Percentiles rank a stretch among this genome's conserved stretches.
These are phyloP conservation scores for Ceratocystis albifundus DNA, from an alignment of 2,329 filamentous ascomycete genomes.

Conservation along the genomic window DNA sequence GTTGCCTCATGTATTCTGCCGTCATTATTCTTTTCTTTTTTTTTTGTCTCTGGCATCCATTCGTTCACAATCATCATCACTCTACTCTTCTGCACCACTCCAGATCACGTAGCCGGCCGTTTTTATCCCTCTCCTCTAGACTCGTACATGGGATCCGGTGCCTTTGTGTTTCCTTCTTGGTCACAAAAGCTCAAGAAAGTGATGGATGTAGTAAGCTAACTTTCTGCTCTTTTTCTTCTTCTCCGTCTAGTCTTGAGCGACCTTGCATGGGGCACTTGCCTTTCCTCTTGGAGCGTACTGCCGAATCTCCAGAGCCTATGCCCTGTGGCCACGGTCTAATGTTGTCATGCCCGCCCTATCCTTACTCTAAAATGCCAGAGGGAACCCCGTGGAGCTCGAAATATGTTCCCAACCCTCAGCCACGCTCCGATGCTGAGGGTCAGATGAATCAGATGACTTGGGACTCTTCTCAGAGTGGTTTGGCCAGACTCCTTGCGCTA, in stretches of 20 bases:
- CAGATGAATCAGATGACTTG: conserved; percentile 60
- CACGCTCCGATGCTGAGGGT: conserved; percentile 23
- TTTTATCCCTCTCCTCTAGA: too few relatives aligned
- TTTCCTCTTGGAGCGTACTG: conserved; percentile 51
- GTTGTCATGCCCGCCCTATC: conserved; percentile 74
- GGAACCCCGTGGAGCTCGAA: conserved; percentile 44
- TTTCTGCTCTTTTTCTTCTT: conserved; percentile 16
- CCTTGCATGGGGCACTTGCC: conserved; percentile 89
- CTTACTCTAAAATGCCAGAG: conserved; percentile 39
- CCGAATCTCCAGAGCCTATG: conserved; percentile 31
- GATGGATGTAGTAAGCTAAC: conserved; percentile 18
- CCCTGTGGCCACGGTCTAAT: conserved; percentile 85
- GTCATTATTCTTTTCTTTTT: background rate
- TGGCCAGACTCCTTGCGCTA: conserved; percentile 71
- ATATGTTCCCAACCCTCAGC: conserved; percentile 30
- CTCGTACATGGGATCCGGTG: background rate
- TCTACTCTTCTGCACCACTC: conserved; percentile 4
- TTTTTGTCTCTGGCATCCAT: background rate
- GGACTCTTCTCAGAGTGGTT: conserved; percentile 62
- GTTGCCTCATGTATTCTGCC: background rate
- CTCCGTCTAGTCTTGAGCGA: conserved; percentile 63
- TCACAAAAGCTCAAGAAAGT: conserved; percentile 5
- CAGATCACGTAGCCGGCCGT: background rate
- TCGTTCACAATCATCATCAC: background rate
- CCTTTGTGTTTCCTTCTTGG: background rate